Base-by-base conservation (phyloP, 148 eudicot genomes). In the Persicaria maculosa region DNA sequence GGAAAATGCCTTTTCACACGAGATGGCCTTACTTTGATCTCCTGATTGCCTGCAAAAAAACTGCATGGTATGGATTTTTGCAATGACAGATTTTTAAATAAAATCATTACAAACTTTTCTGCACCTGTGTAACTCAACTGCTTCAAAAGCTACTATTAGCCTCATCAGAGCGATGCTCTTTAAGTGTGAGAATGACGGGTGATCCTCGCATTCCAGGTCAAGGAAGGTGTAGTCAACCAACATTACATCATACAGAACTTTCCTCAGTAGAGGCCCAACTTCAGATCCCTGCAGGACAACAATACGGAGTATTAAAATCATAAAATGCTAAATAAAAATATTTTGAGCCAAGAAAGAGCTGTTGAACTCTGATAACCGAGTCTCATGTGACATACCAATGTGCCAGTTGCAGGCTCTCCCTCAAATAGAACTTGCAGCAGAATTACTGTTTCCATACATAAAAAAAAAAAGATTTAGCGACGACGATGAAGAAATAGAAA, bases 1-100 rank as follows among this genome's bases (percentile, higher is more conserved):
- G 20, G 93, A 79, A 74, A 89, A 86, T n/a, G 90, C 90, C 77
- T 79, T 86, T 15, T 55, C 71, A 71, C 79, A 86, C 40, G 85
- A 76, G 68, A 82, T 73, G 48, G 84, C 85, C 81, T 83, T 86
- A 22, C 79, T 44, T n/a, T 81, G 87, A 73, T 89, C 82, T 19
- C 79, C 79, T 17, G 57, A 22, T 76, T 73, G 57, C 81, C 93
- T 86, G 87, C 76, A 81, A 47, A 44, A 64, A 75, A n/a, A 25
- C 12, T 50, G 25, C 12, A 58, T 31, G 14, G 44, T 31, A 25
- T 62, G 5, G 31, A 25, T 62, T 25, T 19, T 25, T 62, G 7
- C 15, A 62, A 19, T 47, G 50, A 45, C 50, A 44, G 50, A 5
- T n/a, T n/a, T 69, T 9, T 44, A 69, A 69, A 47, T 45, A 44